A percentile compares a stretch with the other conserved stretches of the same genome.
phyloP scores from a whole-genome alignment of 768 basidiomycete species.

The Russula ochroleuca region DNA sequence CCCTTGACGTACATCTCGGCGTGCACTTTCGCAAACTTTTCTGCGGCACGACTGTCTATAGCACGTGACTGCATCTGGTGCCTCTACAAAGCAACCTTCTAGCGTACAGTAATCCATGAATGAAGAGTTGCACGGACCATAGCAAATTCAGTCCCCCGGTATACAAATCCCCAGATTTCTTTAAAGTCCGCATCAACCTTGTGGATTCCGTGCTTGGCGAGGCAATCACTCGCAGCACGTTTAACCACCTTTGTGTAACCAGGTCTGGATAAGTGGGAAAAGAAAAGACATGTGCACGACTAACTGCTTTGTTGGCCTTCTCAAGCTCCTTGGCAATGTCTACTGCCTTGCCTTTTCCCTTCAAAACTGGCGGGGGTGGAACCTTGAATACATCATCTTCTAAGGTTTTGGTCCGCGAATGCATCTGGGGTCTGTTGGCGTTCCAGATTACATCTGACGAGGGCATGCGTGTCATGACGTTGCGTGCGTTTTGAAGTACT shows the following conservation, averaged over 20 bases:
- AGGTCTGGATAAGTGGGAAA: background rate
- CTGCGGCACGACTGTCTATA: conserved; percentile 22
- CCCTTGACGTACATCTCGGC: conserved; percentile 27
- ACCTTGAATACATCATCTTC: conserved; percentile 29
- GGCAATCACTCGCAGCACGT: conserved; percentile 35
- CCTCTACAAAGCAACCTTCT: conserved; percentile 2
- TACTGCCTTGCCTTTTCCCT: conserved; percentile 34
- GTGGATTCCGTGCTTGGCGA: conserved; percentile 22
- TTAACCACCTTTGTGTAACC: conserved; percentile 38
- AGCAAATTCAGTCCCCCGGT: conserved; percentile 30
- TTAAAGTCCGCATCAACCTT: conserved; percentile 29
- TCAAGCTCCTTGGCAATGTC: conserved; percentile 45
- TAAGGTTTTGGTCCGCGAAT: conserved; percentile 21
- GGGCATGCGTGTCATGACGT: conserved; percentile 41
- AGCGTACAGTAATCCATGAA: background rate
- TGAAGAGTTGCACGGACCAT: conserved; percentile 21
- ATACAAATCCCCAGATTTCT: conserved; percentile 28
- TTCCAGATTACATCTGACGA: conserved; percentile 27
- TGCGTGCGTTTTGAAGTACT: conserved; percentile 35
- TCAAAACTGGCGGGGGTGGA: conserved; percentile 25
- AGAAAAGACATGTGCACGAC: conserved; percentile 22
- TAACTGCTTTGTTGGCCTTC: conserved; percentile 58
- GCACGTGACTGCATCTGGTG: conserved; percentile 26
- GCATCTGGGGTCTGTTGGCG: conserved; percentile 27
- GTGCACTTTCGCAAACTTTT: conserved; percentile 23